Evolutionary conservation across 805 yeast genomes (phyloP), one percentile per base, ranked within the genome.

Genomic region (Schwanniomyces pseudopolymorphus): DNA sequence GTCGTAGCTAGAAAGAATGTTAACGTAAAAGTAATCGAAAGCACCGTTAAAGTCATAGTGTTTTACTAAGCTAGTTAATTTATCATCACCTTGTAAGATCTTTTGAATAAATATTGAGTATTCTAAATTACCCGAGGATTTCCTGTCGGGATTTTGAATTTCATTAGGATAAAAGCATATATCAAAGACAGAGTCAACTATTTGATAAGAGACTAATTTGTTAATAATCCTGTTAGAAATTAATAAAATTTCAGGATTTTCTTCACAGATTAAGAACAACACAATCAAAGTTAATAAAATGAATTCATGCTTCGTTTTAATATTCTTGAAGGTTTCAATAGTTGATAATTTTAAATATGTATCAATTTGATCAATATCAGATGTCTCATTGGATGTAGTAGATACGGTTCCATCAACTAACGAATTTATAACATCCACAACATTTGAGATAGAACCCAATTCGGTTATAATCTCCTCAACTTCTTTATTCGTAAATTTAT

Each of bases 241-340:
- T 5, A 47, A 49, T 9, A 66, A 43, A 13, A 65, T 54, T 14
- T 55, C 56, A 2, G 62, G 65, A 50, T 63, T 63, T 6, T 56
- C 56, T 40, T 70, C 75, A 48, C 72, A 64, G 2, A 66, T 46
- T 20, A 70, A 53, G 25, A 72, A 56, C 39, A 72, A 53, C 2
- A 67, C 53, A 9, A 63, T 47, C 42, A 72, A 55, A 28, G 54
- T 56, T n/a, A 64, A 43, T 40, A 72, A 55, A 13, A 68, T 51
- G 4, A 48, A 48, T 42, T 63, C 67, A 46, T 72, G 76, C 1
- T 46, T 45, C 13, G 50, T 46, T 33, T 57, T 57, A 28, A 72
- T 64, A 24, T 54, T 58, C 46, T 63, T 65, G 49, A 72, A 65
- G 1, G 64, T 45, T 9, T 45, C 51, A 6, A 64, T 51, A 0